A percentile compares a stretch with the other conserved stretches of the same genome.
phyloP scores from a whole-genome alignment of 345 rosid genomes.

The Rubroshorea leprosula region DNA sequence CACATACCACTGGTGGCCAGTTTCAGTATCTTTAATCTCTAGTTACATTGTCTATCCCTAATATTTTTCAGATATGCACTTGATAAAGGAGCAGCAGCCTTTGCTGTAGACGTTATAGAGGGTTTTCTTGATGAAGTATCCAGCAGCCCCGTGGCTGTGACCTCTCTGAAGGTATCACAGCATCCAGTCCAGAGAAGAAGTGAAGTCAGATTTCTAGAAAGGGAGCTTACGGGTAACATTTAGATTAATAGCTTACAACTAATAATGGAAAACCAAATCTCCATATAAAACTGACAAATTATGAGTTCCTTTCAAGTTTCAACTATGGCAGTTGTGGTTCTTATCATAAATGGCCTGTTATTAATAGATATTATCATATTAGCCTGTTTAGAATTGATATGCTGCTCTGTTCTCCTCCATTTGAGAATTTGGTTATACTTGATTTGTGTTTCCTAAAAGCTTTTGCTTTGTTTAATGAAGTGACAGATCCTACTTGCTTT shows the following conservation, averaged over 20 bases:
- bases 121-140: constrained; percentile 21
- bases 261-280: not conserved
- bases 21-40: not conserved
- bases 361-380: not conserved
- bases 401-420: not conserved
- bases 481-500: not conserved
- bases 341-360: no score
- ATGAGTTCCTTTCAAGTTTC: not conserved
- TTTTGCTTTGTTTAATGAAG: not conserved
- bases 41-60: constrained; percentile 22
- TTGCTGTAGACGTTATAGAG: constrained; percentile 74
- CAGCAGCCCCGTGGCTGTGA: constrained; percentile 16
- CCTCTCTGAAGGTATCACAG: constrained; percentile 37
- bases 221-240: constrained; percentile 42
- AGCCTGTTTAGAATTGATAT: not conserved
- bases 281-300: not conserved
- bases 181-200: constrained; percentile 58
- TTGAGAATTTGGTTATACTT: not conserved
- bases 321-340: not conserved
- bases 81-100: constrained; percentile 67
- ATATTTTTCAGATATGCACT: constrained; percentile 59
- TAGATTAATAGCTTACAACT: constrained; percentile 2
- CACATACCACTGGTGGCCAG: not conserved
- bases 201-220: constrained; percentile 21
- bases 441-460: not conserved